Conservation (phyloP, 2,329 filamentous ascomycete genomes). For the Alternaria rosae region DNA sequence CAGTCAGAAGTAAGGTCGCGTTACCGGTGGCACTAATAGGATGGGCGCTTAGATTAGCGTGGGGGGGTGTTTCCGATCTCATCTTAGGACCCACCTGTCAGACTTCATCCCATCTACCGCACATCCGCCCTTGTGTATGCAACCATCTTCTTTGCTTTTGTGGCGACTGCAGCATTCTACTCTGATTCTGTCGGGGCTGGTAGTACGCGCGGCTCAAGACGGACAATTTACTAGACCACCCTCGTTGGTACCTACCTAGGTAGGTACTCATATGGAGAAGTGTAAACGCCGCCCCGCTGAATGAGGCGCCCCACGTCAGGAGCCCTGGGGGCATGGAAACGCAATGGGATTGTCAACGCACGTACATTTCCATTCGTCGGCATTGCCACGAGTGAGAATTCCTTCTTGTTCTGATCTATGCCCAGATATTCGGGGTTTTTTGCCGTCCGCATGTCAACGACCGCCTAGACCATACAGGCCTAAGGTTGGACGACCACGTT, state of each 20-base stretch:
- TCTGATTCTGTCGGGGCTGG: background rate
- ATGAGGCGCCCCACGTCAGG: background rate
- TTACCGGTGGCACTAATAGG: background rate
- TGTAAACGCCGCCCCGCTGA: background rate
- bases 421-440: background rate
- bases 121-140: background rate
- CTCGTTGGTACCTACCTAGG: background rate
- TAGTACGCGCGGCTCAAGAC: background rate
- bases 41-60: background rate
- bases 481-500: background rate
- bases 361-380: background rate
- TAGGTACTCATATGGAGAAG: background rate
- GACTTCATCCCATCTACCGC: background rate
- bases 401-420: background rate
- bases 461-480: background rate
- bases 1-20: background rate
- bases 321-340: background rate
- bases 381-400: background rate
- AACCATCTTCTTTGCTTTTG: background rate
- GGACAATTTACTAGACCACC: background rate
- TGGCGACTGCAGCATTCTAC: background rate
- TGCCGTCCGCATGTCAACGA: background rate
- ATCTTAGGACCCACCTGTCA: background rate
- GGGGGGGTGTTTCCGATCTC: background rate
- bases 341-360: background rate